Percentiles rank a stretch among this genome's conserved stretches.
Conservation (phyloP, 208 protist genomes). For the Trypanosoma grayi region DNA sequence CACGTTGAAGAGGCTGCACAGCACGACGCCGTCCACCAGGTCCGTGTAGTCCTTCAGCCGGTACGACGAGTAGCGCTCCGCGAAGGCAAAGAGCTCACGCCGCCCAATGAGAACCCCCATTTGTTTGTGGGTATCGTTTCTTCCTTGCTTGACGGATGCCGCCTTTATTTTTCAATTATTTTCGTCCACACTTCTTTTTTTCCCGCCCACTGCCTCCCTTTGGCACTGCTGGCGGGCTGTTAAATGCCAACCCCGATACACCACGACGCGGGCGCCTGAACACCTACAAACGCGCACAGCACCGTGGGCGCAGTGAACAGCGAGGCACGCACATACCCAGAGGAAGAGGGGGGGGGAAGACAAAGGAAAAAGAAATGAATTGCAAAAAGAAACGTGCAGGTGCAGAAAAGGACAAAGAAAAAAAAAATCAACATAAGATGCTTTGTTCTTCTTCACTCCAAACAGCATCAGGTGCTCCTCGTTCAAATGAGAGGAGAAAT, state of each 20-base stretch:
- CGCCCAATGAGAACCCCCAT: constrained; percentile 53
- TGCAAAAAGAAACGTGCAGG: background rate
- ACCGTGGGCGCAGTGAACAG: background rate
- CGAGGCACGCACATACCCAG: background rate
- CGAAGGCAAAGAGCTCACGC: constrained; percentile 83
- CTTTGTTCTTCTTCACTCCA: too few species aligned
- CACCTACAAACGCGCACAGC: background rate
- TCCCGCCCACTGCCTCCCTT: too few species aligned
- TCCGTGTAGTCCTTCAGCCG: constrained; percentile 54
- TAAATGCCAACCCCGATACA: too few species aligned
- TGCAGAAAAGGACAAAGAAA: too few species aligned
- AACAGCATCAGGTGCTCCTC: too few species aligned
- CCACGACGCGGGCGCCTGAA: too few species aligned
- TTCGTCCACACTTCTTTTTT: background rate
- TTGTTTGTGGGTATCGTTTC: too few species aligned
- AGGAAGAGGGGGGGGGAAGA: background rate
- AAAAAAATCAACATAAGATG: too few species aligned
- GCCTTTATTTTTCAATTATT: background rate
- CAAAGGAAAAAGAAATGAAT: background rate
- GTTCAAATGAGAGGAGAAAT: too few species aligned
- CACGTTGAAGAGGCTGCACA: constrained; percentile 62
- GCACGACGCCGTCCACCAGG: constrained; percentile 55
- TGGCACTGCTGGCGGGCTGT: too few species aligned
- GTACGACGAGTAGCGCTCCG: constrained; percentile 56
- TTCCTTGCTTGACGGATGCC: background rate